phyloP scores from a whole-genome alignment of 352 stramenopile genomes.

The Pythium sp. region DNA sequence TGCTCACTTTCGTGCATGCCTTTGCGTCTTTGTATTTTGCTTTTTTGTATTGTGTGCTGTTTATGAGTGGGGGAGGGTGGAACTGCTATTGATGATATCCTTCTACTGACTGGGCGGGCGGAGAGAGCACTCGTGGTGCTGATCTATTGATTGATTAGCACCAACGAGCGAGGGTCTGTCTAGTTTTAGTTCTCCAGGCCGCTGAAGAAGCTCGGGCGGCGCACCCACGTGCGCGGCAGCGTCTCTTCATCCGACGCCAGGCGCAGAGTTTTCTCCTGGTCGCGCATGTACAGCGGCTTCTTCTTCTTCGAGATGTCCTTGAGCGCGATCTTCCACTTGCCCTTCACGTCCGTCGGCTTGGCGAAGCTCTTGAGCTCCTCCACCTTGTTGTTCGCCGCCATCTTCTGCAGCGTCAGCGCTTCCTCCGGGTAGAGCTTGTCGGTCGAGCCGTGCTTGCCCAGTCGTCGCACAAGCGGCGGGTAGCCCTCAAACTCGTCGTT shows the following conservation, averaged over 20 bases:
- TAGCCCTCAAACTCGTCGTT: conserved; percentile 82
- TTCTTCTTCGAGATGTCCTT: conserved; percentile 85
- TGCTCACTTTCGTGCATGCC: background rate
- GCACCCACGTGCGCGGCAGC: conserved; percentile 78
- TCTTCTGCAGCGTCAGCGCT: conserved; percentile 64
- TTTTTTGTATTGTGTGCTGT: conserved; percentile 8
- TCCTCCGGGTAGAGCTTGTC: conserved; percentile 83
- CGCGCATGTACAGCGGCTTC: conserved; percentile 68
- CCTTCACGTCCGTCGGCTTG: conserved; percentile 54
- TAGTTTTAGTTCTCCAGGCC: conserved; percentile 54
- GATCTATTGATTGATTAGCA: background rate
- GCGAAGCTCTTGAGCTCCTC: conserved; percentile 73
- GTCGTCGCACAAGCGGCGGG: conserved; percentile 70
- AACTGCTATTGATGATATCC: conserved; percentile 12
- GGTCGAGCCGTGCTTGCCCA: conserved; percentile 78
- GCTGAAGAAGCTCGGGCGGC: conserved; percentile 66
- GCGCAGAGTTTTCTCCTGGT: conserved; percentile 51
- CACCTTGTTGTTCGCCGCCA: conserved; percentile 75
- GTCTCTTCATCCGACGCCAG: conserved; percentile 76
- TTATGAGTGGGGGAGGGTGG: background rate
- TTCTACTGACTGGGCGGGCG: conserved; percentile 9
- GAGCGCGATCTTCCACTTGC: conserved; percentile 73
- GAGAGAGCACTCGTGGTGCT: background rate
- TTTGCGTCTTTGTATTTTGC: background rate
- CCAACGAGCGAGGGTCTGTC: background rate